phyloP scores from a whole-genome alignment of 371 early-diverging fungal species.

The Mortierella sp. region DNA sequence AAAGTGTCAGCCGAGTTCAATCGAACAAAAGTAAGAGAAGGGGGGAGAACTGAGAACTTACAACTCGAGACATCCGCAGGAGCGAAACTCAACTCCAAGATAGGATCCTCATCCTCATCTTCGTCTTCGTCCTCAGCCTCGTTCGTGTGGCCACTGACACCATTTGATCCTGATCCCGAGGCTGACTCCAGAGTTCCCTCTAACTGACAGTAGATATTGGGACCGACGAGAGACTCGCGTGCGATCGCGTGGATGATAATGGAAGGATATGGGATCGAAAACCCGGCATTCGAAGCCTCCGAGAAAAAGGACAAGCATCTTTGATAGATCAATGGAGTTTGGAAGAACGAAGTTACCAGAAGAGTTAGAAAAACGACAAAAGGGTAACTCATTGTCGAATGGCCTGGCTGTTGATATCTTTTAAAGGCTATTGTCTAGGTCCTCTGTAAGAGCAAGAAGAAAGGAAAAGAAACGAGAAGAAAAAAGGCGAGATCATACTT shows the following conservation, averaged over 20 bases:
- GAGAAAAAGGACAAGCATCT: slow-evolving; percentile 67
- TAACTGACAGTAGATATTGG: slow-evolving; percentile 82
- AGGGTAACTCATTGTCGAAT: background rate
- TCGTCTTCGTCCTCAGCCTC: slow-evolving; percentile 59
- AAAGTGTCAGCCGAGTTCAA: no score
- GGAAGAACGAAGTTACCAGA: background rate
- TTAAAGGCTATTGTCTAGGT: background rate
- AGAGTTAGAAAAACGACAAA: background rate
- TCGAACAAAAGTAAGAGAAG: no score
- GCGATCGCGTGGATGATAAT: slow-evolving; percentile 88
- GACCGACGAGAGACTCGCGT: slow-evolving; percentile 63
- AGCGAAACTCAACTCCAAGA: slow-evolving; percentile 73
- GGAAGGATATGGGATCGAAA: slow-evolving; percentile 77
- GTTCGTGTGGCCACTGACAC: background rate
- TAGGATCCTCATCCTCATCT: slow-evolving; percentile 63
- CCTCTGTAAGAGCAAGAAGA: background rate
- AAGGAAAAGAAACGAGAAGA: background rate
- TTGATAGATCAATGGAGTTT: background rate
- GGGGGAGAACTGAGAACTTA: no score
- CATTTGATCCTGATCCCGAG: slow-evolving; percentile 11
- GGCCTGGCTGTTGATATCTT: background rate
- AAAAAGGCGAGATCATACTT: background rate
- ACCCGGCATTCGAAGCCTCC: slow-evolving; percentile 53
- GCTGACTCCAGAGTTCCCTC: slow-evolving; percentile 55
- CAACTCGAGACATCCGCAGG: slow-evolving; percentile 70